Base-by-base conservation (phyloP, 345 rosid genomes). In the Bruguiera sexangula region DNA sequence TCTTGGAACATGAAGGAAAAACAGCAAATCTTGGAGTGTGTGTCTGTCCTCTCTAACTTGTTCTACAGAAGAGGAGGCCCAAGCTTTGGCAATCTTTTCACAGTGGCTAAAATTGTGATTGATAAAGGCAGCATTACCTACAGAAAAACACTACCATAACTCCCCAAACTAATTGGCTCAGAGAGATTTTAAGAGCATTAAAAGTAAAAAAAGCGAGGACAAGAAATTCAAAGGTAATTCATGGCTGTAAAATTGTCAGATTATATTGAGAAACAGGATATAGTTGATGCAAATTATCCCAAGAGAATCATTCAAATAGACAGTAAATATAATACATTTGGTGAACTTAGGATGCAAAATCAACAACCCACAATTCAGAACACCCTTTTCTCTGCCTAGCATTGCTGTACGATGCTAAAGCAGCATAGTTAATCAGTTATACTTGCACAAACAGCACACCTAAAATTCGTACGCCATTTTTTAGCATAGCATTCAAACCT, bases 1-100 rank as follows among this genome's bases (percentile, higher is more conserved):
- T 73, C 99, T 82, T 18, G 97, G 99, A 69, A 95, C 82, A 76
- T 92, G 99, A 54, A 95, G 90, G 83, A 95, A 95, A 76, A 92
- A 92, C 62, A 95, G 78, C 75, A 95, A 75, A 75, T 90, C 99
- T 52, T 66, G 82, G 48, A 95, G 87, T 6, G 74, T 82, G 74
- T 86, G 96, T 62, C 80, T 86, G 64, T 88, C 88, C 58, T 79
- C 86, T 61, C 69, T 70, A 57, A 75, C 67, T 75, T 84, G 82
- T 69, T 81, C 80, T 70, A 80, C 83, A 61, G 76, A 84, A 68
- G 91, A 78, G 62, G 64, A 51, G 8, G 87, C 88, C 97, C 96
- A 91, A 2, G 24, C 73, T 72, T 82, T 85, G 55, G 89, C 97
- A 75, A 80, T 74, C 46, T 67, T 82, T 67, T 88, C 88, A 56